A percentile compares a stretch with the other conserved stretches of the same genome.
phyloP scores from a whole-genome alignment of 768 basidiomycete species.

The Serendipita vermifera region DNA sequence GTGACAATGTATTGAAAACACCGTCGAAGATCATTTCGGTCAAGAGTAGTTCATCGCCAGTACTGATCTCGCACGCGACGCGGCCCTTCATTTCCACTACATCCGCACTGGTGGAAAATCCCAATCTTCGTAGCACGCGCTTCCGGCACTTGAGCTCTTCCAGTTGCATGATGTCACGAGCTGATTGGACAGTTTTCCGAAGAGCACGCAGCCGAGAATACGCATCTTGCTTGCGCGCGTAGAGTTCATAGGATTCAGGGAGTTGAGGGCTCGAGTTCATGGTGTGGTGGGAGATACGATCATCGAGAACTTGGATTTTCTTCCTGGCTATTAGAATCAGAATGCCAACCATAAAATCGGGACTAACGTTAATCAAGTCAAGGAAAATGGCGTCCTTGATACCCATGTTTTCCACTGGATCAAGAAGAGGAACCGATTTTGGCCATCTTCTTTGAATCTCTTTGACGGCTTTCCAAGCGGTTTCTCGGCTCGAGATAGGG shows the following conservation, averaged over 20 bases:
- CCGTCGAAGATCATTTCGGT: slow-evolving; percentile 98
- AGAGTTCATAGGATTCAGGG: slow-evolving; percentile 68
- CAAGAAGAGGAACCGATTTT: slow-evolving; percentile 71
- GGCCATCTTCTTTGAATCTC: slow-evolving; percentile 90
- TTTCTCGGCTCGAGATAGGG: slow-evolving; percentile 58
- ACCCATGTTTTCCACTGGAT: slow-evolving; percentile 88
- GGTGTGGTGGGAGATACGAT: slow-evolving; percentile 66
- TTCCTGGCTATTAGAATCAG: slow-evolving; percentile 21
- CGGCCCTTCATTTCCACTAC: slow-evolving; percentile 97
- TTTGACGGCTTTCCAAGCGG: slow-evolving; percentile 75
- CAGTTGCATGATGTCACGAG: slow-evolving; percentile 84
- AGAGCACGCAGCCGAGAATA: slow-evolving; percentile 59
- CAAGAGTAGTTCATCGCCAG: slow-evolving; percentile 89
- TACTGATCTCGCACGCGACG: slow-evolving; percentile 96
- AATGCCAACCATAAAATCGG: not conserved
- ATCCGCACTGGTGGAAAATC: slow-evolving; percentile 77
- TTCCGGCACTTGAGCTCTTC: slow-evolving; percentile 95
- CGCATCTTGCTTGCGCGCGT: slow-evolving; percentile 58
- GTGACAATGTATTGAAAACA: slow-evolving; percentile 76
- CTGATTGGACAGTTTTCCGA: slow-evolving; percentile 77
- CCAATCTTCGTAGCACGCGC: slow-evolving; percentile 81
- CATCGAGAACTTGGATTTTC: slow-evolving; percentile 89
- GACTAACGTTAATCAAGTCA: slow-evolving; percentile 61
- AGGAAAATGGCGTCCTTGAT: slow-evolving; percentile 92
- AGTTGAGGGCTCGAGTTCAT: slow-evolving; percentile 69